Evolutionary conservation across 73 alveolate genomes (phyloP).

Genomic region (Durusdinium trenchii): DNA sequence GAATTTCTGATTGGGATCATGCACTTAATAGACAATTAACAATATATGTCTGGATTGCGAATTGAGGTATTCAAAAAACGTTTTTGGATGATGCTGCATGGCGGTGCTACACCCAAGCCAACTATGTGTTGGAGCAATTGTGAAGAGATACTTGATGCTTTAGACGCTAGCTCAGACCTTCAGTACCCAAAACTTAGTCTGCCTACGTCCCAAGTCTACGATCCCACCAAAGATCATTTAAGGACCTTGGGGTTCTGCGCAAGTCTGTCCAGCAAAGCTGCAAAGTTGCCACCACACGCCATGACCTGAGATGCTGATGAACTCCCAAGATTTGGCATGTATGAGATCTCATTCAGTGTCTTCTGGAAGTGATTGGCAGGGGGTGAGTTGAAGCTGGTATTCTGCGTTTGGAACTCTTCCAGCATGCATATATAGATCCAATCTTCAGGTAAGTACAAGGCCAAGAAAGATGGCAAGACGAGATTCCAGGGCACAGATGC

Average conservation of each 20-base stretch:
- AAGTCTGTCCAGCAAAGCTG: slow-evolving; percentile 7
- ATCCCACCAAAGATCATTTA: neutral
- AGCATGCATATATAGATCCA: neutral
- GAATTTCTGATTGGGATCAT: neutral
- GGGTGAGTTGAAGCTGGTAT: too few relatives aligned
- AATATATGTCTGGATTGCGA: neutral
- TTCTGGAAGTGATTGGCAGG: too few relatives aligned
- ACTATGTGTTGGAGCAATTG: slow-evolving; percentile 1
- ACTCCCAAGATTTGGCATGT: neutral
- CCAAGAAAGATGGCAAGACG: neutral
- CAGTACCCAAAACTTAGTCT: too few relatives aligned
- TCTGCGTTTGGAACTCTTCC: too few relatives aligned
- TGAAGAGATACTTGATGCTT: slow-evolving; percentile 1
- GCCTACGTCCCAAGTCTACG: neutral
- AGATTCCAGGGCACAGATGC: slow-evolving; percentile 4
- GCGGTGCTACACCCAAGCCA: neutral
- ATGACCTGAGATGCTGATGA: neutral
- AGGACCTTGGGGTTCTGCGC: neutral
- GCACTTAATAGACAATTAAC: neutral
- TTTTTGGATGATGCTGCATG: slow-evolving; percentile 22
- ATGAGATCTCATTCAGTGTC: neutral
- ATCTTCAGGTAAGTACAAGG: neutral
- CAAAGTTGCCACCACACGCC: neutral
- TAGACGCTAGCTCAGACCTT: neutral
- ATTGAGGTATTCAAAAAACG: slow-evolving; percentile 1